Evolutionary conservation across 345 rosid genomes (phyloP), one percentile per base, ranked within the genome.

Genomic region (Ricinus communis): DNA sequence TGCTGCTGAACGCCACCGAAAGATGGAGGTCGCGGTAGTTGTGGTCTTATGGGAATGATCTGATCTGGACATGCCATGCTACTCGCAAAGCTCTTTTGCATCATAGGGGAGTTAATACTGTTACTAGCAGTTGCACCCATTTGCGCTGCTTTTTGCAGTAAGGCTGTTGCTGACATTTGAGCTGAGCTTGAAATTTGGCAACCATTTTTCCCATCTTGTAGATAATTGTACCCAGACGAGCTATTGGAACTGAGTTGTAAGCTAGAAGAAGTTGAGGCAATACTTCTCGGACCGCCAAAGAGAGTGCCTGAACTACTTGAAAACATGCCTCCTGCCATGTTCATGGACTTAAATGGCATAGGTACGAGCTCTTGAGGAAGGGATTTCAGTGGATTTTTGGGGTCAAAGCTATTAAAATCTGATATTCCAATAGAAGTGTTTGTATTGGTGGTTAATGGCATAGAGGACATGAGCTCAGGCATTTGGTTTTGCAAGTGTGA

Each of bases 61-160:
- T 77, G 87, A 53, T 84, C 84, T 28, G 81, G 80, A 21, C 80
- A 86, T 1, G 82, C 71, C 82, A 88, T 82, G 74, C 74, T 74
- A 52, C 72, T 74, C 2, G 78, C 68, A 65, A 87, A 87, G 85
- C 82, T 80, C 77, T 85, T 87, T 52, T 89, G 94, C 87, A 85
- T 86, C 87, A 89, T 76, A 0, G 91, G 87, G 21, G 91, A 87
- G 66, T 87, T 89, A 56, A 84, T 83, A 70, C 76, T 82, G 68
- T 80, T 85, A 81, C 86, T 87, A 15, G 88, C 88, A 1, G 89
- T 82, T 30, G 91, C 89, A 30, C 91, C 91, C 88, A 89, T 87
- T 55, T 89, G 90, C 10, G 91, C 90, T 3, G 91, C 95, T 60
- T 86, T 87, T 68, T 86, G 90, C 58, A 87, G 60, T 75, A 86